Base-by-base conservation (phyloP, 2,329 filamentous ascomycete species). In the Venturia pyrina region DNA sequence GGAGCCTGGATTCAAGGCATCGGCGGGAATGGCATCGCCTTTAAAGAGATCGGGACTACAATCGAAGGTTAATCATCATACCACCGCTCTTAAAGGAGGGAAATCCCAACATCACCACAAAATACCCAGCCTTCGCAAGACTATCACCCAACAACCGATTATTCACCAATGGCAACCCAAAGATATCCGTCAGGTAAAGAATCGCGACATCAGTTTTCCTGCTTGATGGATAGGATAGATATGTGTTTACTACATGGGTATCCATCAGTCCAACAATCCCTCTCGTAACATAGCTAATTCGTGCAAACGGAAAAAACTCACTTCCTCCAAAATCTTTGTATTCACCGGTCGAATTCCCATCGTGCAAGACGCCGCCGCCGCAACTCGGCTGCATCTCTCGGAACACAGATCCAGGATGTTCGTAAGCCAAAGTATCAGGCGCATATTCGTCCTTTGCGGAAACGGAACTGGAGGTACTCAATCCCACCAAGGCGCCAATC, bases 131-230 rank as follows among this genome's bases (percentile, higher is more conserved):
- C 40, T 68, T 67, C 21, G 74, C 72, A 13, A 76, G 64, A 28
- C 70, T 71, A 66, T 76, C 74, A 19, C 73, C 74, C 17, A 75
- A 21, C 15, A 66, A 37, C 13, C 57, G n/a, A 28, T 67, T 61
- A 43, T 50, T 71, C 46, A 73, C 62, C 15, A 74, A 66, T 5
- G 70, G 70, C 34, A 74, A 66, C 46, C 74, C 74, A 64, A 73
- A 76, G 67, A 75, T 73, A 65, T 76, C 74, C 10, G 72, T 73
- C 5, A 75, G 67, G 63, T 71, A 75, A 13, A 76, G 62, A 19
- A 75, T 71, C 10, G 72, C 73, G 50, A 44, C 13, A 19, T 57
- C 50, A 40, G 63, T 57, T 34, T 65, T 37, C 37, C 60, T 65
- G 64, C 46, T 43, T 7, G 60, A 3, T 15, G 60, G 60, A 10